Conservation (phyloP, 352 stramenopile genomes). For the Globisporangium middletonii region DNA sequence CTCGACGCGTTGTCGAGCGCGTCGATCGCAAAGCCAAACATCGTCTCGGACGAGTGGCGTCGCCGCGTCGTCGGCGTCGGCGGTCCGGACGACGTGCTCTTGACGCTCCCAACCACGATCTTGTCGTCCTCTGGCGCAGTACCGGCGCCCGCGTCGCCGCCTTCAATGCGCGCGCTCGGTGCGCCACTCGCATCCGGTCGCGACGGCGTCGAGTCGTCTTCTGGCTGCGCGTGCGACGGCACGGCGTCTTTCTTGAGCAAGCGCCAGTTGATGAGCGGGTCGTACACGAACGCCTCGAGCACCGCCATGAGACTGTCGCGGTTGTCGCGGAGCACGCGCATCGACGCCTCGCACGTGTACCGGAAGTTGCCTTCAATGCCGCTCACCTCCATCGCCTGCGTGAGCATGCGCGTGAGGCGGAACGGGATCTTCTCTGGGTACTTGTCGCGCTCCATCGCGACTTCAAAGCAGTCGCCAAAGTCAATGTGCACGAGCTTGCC, state of each 20-base stretch:
- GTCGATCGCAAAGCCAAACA: slow-evolving; percentile 67
- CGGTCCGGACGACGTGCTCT: slow-evolving; percentile 45
- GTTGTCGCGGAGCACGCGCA: slow-evolving; percentile 98
- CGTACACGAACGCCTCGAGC: slow-evolving; percentile 99
- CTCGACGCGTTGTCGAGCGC: slow-evolving; percentile 43
- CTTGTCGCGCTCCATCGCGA: slow-evolving; percentile 99
- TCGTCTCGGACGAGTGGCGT: slow-evolving; percentile 53
- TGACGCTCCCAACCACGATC: slow-evolving; percentile 33
- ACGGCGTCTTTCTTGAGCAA: slow-evolving; percentile 87
- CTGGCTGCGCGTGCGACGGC: slow-evolving; percentile 64
- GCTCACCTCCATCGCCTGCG: slow-evolving; percentile 98
- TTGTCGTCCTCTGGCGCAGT: slow-evolving; percentile 23
- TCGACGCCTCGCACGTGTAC: slow-evolving; percentile 97
- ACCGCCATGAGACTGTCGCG: slow-evolving; percentile 98
- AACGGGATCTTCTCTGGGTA: slow-evolving; percentile 99
- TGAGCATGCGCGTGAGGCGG: slow-evolving; percentile 99
- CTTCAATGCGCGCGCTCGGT: slow-evolving; percentile 1
- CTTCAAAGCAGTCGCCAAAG: slow-evolving; percentile 98
- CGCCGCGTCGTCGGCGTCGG: slow-evolving; percentile 30
- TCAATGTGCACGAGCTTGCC: slow-evolving; percentile 99
- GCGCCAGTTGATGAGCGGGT: slow-evolving; percentile 99
- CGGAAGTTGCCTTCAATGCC: slow-evolving; percentile 99
- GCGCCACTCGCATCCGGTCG: slow-evolving; percentile 3
- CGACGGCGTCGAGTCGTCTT: slow-evolving; percentile 22
- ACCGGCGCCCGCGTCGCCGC: background rate